Conservation (phyloP, 768 basidiomycete species). For the Amanita polypyramis region DNA sequence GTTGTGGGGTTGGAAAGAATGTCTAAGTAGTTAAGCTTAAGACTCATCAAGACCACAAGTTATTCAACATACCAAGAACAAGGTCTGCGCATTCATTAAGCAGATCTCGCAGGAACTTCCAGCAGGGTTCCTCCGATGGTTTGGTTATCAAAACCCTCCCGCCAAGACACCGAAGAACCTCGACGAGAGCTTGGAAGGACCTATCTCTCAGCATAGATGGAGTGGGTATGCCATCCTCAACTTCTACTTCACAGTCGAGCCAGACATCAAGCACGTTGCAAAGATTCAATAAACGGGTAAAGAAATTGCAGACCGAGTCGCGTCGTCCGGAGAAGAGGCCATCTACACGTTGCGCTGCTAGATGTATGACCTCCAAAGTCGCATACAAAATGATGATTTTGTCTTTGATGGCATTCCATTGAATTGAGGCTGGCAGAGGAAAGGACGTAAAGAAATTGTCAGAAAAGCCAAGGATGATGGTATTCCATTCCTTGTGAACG, state of each 20-base stretch:
- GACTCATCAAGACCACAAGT: neutral
- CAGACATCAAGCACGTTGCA: conserved; percentile 50
- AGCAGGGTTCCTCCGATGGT: conserved; percentile 24
- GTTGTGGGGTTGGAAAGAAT: conserved; percentile 20
- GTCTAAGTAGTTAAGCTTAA: conserved; percentile 18
- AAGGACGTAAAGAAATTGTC: conserved; percentile 45
- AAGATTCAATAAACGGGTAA: conserved; percentile 42
- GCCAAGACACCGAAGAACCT: conserved; percentile 39
- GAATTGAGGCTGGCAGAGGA: conserved; percentile 37
- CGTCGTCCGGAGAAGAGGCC: conserved; percentile 36
- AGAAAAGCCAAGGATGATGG: conserved; percentile 39
- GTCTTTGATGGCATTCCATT: conserved; percentile 48
- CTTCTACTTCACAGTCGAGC: conserved; percentile 13
- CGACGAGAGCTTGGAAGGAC: conserved; percentile 30
- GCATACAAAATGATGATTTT: conserved; percentile 44
- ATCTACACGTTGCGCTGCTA: conserved; percentile 38
- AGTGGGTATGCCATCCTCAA: conserved; percentile 27
- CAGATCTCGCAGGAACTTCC: conserved; percentile 30
- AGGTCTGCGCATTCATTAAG: conserved; percentile 31
- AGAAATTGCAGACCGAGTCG: conserved; percentile 36
- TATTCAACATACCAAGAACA: conserved; percentile 27
- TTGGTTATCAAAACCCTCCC: conserved; percentile 19
- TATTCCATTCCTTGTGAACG: conserved; percentile 36
- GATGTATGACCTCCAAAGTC: conserved; percentile 43
- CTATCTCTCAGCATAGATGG: conserved; percentile 41